phyloP scores from a whole-genome alignment of 306 rosid species.

The Castanea sativa region DNA sequence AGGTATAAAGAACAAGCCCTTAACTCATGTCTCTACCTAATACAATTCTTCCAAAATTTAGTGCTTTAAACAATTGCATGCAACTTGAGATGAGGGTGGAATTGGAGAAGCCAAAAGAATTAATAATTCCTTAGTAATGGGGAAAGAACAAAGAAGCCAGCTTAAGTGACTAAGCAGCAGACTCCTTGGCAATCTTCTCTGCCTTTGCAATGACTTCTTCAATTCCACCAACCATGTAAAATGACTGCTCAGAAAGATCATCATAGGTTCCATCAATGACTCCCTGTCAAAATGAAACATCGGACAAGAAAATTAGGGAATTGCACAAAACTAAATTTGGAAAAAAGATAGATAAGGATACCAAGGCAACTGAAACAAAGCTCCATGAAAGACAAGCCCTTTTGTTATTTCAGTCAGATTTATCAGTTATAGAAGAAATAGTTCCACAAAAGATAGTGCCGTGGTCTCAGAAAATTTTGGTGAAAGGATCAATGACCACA shows the following conservation, averaged over 20 bases:
- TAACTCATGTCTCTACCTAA: not conserved
- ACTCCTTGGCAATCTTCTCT: constrained; percentile 92
- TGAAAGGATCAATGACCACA: not conserved
- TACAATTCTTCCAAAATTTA: not conserved
- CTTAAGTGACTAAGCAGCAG: constrained; percentile 42
- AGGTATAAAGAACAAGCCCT: not conserved
- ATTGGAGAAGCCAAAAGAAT: not conserved
- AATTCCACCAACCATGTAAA: constrained; percentile 93
- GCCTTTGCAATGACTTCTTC: constrained; percentile 96
- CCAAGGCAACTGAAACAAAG: not conserved
- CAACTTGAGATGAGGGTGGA: not conserved
- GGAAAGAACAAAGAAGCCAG: not conserved
- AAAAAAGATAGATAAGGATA: no score
- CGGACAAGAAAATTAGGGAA: not conserved
- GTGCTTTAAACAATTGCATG: not conserved
- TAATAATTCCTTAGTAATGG: not conserved
- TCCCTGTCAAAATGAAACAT: not conserved
- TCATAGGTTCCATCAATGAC: not conserved
- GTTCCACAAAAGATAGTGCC: not conserved
- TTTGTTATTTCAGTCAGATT: not conserved
- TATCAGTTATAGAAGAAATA: not conserved
- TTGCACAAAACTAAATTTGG: not conserved
- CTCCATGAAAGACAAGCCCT: not conserved
- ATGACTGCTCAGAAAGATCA: not conserved
- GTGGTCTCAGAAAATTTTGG: no score